These are phyloP conservation scores for Pneumocystis carinii DNA, from an alignment of 1,139 yeast species.

Conservation along the genomic window DNA sequence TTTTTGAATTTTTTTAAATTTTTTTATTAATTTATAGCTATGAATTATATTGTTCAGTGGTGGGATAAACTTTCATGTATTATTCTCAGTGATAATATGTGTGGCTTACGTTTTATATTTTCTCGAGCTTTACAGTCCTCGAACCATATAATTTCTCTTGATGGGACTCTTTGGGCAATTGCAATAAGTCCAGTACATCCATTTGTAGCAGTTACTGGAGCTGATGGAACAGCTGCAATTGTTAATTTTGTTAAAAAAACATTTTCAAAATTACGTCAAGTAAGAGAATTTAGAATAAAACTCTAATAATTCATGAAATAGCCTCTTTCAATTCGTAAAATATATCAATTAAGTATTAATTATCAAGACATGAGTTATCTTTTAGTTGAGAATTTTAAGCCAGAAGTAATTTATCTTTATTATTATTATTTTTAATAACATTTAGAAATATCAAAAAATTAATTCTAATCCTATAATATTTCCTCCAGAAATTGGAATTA, in stretches of 20 bases:
- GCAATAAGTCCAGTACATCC: slow-evolving; percentile 6
- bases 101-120: slow-evolving; percentile 3
- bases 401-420: neutral
- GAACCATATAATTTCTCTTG: slow-evolving; percentile 4
- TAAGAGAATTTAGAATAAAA: neutral
- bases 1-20: neutral
- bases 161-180: slow-evolving; percentile 5
- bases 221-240: slow-evolving; percentile 3
- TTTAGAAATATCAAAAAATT: neutral
- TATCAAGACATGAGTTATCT: neutral
- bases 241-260: slow-evolving; percentile 3
- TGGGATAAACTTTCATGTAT: slow-evolving; percentile 5
- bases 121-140: slow-evolving; percentile 1
- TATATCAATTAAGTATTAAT: slow-evolving; percentile 4
- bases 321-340: slow-evolving; percentile 1
- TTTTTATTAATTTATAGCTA: neutral
- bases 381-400: slow-evolving; percentile 2
- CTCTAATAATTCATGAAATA: slow-evolving; percentile 1
- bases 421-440: neutral
- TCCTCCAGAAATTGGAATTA: slow-evolving; percentile 4
- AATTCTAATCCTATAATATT: slow-evolving; percentile 1
- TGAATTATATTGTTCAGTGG: slow-evolving; percentile 6
- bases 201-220: slow-evolving; percentile 5
- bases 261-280: slow-evolving; percentile 3
- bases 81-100: slow-evolving; percentile 4